These are phyloP conservation scores for Taiozyma sp. DNA, from an alignment of 1,139 yeast genomes.

Conservation along the genomic window DNA sequence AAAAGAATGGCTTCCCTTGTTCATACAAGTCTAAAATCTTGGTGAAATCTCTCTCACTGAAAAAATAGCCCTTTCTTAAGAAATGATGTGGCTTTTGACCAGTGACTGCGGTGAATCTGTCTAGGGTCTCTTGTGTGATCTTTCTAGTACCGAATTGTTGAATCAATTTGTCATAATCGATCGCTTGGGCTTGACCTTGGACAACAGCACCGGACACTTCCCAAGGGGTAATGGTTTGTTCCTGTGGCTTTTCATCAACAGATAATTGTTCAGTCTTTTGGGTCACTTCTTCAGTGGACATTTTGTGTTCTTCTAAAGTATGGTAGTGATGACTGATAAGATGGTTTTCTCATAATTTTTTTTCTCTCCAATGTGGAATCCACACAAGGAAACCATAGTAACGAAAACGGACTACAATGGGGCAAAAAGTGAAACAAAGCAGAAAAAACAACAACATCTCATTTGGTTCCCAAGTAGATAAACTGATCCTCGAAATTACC, in stretches of 20 bases:
- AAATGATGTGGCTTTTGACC: conserved; percentile 94
- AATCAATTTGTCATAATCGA: conserved; percentile 86
- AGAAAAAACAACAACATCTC: background rate
- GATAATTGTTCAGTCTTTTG: conserved; percentile 12
- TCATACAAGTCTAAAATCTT: conserved; percentile 84
- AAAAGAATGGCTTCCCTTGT: conserved; percentile 90
- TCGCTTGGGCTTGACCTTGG: conserved; percentile 83
- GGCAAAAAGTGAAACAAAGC: background rate
- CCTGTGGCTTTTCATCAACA: conserved; percentile 24
- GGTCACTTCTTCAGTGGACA: conserved; percentile 10
- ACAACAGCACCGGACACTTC: conserved; percentile 98
- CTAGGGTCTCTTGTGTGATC: conserved; percentile 66
- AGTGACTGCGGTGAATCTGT: conserved; percentile 73
- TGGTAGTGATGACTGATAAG: background rate
- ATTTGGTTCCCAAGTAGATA: background rate
- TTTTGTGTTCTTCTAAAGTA: background rate
- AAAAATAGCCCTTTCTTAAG: conserved; percentile 86
- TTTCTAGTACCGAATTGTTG: conserved; percentile 82
- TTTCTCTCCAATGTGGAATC: background rate
- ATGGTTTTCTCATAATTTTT: background rate
- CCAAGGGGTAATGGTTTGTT: conserved; percentile 92
- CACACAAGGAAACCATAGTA: background rate
- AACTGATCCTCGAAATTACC: background rate
- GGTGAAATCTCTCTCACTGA: conserved; percentile 84
- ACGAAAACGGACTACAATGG: background rate